Percentiles rank a stretch among this genome's conserved stretches.
Evolutionary conservation across 305 asterid species (phyloP).

Genomic region (Ajuga reptans): DNA sequence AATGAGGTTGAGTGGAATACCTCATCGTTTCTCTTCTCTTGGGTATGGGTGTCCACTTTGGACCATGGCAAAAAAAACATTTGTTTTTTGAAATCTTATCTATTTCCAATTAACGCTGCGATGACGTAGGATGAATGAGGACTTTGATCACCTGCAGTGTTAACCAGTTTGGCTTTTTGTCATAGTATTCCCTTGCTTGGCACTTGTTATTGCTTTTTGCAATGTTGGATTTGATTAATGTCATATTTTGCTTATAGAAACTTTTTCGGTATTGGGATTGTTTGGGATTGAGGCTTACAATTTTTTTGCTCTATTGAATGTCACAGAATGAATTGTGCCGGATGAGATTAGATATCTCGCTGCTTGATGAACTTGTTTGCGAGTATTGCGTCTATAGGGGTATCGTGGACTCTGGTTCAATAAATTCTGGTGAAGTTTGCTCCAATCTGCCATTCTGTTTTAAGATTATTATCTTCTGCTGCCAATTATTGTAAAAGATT

Average conservation of each 20-base stretch:
- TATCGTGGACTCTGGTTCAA: slow-evolving; percentile 48
- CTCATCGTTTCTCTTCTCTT: neutral
- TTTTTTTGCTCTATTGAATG: slow-evolving; percentile 17
- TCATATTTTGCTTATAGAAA: neutral
- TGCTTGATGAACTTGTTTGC: slow-evolving; percentile 82
- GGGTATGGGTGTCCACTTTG: neutral
- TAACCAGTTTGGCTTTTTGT: neutral
- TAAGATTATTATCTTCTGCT: neutral
- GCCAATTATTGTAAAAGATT: neutral
- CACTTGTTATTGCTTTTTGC: neutral
- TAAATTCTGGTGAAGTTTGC: slow-evolving; percentile 35
- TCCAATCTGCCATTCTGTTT: neutral
- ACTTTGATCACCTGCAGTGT: neutral
- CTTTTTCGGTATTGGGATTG: neutral
- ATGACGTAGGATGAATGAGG: neutral
- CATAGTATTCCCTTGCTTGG: slow-evolving; percentile 11
- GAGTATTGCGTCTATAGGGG: slow-evolving; percentile 95
- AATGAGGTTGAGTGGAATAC: neutral
- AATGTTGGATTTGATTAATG: slow-evolving; percentile 10
- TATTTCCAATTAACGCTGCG: neutral
- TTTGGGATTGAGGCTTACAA: slow-evolving; percentile 7
- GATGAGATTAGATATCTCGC: slow-evolving; percentile 56
- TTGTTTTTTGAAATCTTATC: neutral
- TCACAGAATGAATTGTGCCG: slow-evolving; percentile 89
- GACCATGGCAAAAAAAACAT: neutral